Percentiles rank a stretch among this genome's conserved stretches.
Conservation (phyloP, 2,329 filamentous ascomycete species). For the Penicillium fuscoglaucum region DNA sequence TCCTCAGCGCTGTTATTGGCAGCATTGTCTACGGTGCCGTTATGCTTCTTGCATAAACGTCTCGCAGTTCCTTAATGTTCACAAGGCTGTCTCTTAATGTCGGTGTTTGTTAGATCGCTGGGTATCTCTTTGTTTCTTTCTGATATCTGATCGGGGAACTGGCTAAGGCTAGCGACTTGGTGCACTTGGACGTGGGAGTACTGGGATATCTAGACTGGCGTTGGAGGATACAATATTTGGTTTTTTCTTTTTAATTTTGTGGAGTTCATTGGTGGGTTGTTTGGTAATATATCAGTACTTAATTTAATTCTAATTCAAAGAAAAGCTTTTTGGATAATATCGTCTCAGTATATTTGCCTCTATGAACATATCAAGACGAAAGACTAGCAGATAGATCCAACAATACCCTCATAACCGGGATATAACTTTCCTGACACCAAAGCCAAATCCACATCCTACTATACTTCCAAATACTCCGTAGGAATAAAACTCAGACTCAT, state of each 20-base stretch:
- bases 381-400: no score
- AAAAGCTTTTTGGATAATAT: background rate
- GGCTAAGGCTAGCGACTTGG: constrained; percentile 10
- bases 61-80: constrained; percentile 6
- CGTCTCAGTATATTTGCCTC: background rate
- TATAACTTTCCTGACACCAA: background rate
- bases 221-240: constrained; percentile 13
- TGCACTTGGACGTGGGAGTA: background rate
- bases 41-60: constrained; percentile 30
- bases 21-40: constrained; percentile 18
- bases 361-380: background rate
- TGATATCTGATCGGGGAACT: background rate
- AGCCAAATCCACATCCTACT: background rate
- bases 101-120: constrained; percentile 6
- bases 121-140: background rate
- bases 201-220: constrained; percentile 12
- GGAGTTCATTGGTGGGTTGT: background rate
- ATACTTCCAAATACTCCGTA: background rate
- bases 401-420: background rate
- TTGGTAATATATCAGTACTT: constrained; percentile 13
- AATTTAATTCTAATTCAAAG: constrained; percentile 21
- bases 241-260: background rate
- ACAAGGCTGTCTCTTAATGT: constrained; percentile 10
- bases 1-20: constrained; percentile 5
- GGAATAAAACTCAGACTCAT: background rate